Conservation (phyloP, 352 stramenopile species). For the Aphanomyces euteiches region DNA sequence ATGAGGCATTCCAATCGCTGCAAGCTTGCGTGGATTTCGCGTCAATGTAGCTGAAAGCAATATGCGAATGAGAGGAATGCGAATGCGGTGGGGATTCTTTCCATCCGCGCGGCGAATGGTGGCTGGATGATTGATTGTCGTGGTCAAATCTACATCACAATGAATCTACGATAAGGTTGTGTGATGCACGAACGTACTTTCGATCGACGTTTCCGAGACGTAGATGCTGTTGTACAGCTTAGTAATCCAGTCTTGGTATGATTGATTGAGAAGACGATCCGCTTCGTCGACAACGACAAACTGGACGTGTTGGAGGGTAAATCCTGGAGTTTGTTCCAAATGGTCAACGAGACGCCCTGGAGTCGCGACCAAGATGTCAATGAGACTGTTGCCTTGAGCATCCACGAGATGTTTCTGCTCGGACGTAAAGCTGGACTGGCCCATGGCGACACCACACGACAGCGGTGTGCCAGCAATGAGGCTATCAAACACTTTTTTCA, state of each 20-base stretch:
- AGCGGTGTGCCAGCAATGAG: constrained; percentile 69
- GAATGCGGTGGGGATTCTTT: constrained; percentile 74
- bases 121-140: constrained; percentile 3
- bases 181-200: constrained; percentile 10
- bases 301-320: constrained; percentile 95
- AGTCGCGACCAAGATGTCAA: constrained; percentile 97
- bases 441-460: constrained; percentile 87
- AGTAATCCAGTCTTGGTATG: constrained; percentile 96
- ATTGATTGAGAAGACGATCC: constrained; percentile 95
- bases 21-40: constrained; percentile 95
- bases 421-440: constrained; percentile 82
- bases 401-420: constrained; percentile 76
- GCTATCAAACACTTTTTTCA: constrained; percentile 69
- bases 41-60: constrained; percentile 98
- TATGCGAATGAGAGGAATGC: constrained; percentile 90
- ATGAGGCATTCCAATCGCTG: constrained; percentile 91
- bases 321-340: constrained; percentile 94
- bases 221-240: constrained; percentile 88
- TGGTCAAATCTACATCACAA: constrained; percentile 25
- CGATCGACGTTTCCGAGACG: constrained; percentile 27
- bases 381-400: constrained; percentile 56
- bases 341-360: constrained; percentile 96
- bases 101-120: constrained; percentile 69
- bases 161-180: background rate
- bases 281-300: constrained; percentile 98